phyloP scores from a whole-genome alignment of 2,329 filamentous ascomycete species.

The Zymoseptoria crescenta region DNA sequence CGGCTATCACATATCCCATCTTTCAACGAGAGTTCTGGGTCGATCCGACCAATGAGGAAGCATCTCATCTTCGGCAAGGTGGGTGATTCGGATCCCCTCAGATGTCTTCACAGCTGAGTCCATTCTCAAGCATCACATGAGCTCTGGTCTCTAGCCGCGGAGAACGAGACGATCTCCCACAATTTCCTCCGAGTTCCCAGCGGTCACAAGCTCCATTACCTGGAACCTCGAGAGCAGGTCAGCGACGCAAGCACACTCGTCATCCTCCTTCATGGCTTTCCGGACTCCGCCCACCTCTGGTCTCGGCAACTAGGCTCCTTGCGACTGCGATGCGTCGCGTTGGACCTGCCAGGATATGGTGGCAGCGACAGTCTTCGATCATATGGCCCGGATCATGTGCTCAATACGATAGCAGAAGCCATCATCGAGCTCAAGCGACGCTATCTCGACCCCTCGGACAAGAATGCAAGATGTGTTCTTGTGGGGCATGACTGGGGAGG shows the following conservation, averaged over 20 bases:
- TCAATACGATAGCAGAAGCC: slow-evolving; percentile 48
- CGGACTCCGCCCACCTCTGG: slow-evolving; percentile 52
- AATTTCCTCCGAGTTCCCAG: slow-evolving; percentile 43
- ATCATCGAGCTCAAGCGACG: slow-evolving; percentile 43
- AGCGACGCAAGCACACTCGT: slow-evolving; percentile 6
- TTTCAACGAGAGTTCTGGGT: slow-evolving; percentile 13
- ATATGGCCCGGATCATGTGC: slow-evolving; percentile 44
- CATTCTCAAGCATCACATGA: slow-evolving; percentile 40
- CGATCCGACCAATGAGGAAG: slow-evolving; percentile 1
- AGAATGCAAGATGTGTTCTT: slow-evolving; percentile 32
- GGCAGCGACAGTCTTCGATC: slow-evolving; percentile 46
- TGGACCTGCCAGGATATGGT: slow-evolving; percentile 53
- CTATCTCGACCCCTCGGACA: slow-evolving; percentile 28
- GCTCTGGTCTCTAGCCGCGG: slow-evolving; percentile 48
- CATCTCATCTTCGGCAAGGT: slow-evolving; percentile 3
- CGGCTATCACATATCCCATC: slow-evolving; percentile 9
- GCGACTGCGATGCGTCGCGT: slow-evolving; percentile 41
- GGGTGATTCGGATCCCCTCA: neutral
- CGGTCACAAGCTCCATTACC: slow-evolving; percentile 49
- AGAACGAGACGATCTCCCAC: slow-evolving; percentile 41
- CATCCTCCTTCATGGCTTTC: slow-evolving; percentile 53
- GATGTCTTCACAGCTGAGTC: neutral
- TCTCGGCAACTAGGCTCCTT: slow-evolving; percentile 40
- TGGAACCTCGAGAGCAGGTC: slow-evolving; percentile 21
- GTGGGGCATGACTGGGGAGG: slow-evolving; percentile 42